phyloP scores from a whole-genome alignment of 2,329 filamentous ascomycete genomes.

The Diaporthe sp. region DNA sequence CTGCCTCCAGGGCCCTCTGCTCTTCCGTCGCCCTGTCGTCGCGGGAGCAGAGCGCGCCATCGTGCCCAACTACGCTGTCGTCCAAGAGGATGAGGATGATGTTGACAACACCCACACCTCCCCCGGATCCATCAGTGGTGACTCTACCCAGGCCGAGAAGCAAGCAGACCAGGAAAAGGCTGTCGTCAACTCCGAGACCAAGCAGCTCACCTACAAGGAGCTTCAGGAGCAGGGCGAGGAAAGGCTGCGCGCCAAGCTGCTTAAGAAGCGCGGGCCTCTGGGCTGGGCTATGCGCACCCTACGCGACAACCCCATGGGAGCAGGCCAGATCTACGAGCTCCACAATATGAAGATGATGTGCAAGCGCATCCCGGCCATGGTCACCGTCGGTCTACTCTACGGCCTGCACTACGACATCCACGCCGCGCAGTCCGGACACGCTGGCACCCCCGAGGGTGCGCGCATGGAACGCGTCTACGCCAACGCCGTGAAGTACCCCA shows the following conservation, averaged over 20 bases:
- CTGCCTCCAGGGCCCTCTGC: constrained; percentile 72
- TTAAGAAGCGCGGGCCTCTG: constrained; percentile 74
- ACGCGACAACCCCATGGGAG: constrained; percentile 79
- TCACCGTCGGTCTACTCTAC: constrained; percentile 76
- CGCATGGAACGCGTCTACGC: constrained; percentile 79
- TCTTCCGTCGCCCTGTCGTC: constrained; percentile 71
- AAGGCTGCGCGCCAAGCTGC: constrained; percentile 73
- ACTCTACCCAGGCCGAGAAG: constrained; percentile 45
- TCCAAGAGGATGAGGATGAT: constrained; percentile 74
- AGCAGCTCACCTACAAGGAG: constrained; percentile 72
- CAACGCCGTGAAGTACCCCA: constrained; percentile 74
- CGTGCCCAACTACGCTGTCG: constrained; percentile 83
- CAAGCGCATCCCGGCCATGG: constrained; percentile 78
- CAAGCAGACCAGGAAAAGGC: constrained; percentile 57
- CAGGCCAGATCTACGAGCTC: constrained; percentile 80
- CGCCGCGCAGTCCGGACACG: constrained; percentile 77
- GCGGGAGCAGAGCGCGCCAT: constrained; percentile 67
- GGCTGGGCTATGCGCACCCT: constrained; percentile 87
- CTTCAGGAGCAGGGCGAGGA: constrained; percentile 69
- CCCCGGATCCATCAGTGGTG: constrained; percentile 40
- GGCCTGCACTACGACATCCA: constrained; percentile 88
- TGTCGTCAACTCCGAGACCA: constrained; percentile 61
- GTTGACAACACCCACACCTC: constrained; percentile 44
- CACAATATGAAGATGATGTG: constrained; percentile 75
- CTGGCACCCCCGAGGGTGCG: constrained; percentile 78